Evolutionary conservation across 768 basidiomycete species (phyloP), one percentile per base, ranked within the genome.

Genomic region (Psilocybe azurescens): DNA sequence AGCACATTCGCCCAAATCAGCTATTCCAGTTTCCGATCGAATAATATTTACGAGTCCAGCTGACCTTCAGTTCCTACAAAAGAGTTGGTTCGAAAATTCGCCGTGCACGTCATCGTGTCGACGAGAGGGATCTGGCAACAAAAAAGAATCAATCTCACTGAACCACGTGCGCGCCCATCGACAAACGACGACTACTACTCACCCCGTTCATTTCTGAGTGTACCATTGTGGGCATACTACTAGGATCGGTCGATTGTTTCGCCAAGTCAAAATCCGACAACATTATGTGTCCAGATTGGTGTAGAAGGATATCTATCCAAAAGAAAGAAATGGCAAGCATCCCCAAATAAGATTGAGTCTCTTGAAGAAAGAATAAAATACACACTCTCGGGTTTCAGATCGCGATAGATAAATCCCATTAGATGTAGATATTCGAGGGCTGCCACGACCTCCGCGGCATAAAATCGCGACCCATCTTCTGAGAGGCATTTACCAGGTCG

Each of bases 231-330:
- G 96, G 95, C 69, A 92, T 85, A 56, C 91, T 90, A 28, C 90
- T 93, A 24, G 88, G 89, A 67, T 93, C 93, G 57, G 84, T 90
- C 41, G 94, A 94, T 73, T 97, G 95, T 74, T 99, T 99, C 18
- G 97, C 97, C 36, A 99, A 85, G 79, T 99, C 97, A 77, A 99
- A 99, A 77, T 99, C 97, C 50, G 97, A 99, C 70, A 99, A 78
- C 97, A 99, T 98, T 70, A 99, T 98, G 77, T 99, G 97, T 16
- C 97, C 97, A 10, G 95, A 95, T 73, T 97, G 93, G 77, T 99
- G 97, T 53, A 99, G 81, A 16, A 99, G 82, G 71, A 99, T 99
- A 75, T 99, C 97, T 99, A 72, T 36, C 58, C 29, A 16, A 61
- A 61, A 36, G 53, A 59, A 55, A 58, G 24, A 24, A 24, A 24